Percentiles rank a stretch among this genome's conserved stretches.
phyloP scores from a whole-genome alignment of 257 asterid species.

The Rehmannia glutinosa region DNA sequence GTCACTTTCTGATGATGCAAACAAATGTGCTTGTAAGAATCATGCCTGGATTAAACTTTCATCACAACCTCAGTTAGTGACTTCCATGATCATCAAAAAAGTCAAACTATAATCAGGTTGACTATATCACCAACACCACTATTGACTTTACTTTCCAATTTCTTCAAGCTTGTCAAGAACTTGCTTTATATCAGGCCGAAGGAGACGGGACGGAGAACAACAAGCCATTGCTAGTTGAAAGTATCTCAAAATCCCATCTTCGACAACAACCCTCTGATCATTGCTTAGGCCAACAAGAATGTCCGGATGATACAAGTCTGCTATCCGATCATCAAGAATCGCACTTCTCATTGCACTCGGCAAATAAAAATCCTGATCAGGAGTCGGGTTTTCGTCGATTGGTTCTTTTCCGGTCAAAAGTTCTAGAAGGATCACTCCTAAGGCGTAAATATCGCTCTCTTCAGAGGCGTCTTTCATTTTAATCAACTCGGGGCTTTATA shows the following conservation, averaged over 20 bases:
- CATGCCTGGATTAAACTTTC: background rate
- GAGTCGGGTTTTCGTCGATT: constrained; percentile 36
- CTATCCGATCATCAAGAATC: constrained; percentile 59
- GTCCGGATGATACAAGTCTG: constrained; percentile 54
- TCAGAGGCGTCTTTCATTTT: constrained; percentile 68
- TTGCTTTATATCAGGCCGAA: constrained; percentile 57
- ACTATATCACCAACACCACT: background rate
- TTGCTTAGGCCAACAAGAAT: constrained; percentile 46
- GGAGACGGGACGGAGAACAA: constrained; percentile 66
- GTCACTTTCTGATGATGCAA: constrained; percentile 11
- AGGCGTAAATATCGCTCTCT: constrained; percentile 70
- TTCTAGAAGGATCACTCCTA: constrained; percentile 73
- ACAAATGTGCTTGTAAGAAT: too few relatives aligned
- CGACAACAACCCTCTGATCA: constrained; percentile 29
- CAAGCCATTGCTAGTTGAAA: constrained; percentile 82
- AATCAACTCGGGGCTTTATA: constrained; percentile 82
- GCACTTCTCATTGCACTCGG: constrained; percentile 61
- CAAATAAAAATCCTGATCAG: constrained; percentile 53
- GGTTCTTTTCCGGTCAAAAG: constrained; percentile 71
- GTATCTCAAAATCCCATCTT: constrained; percentile 43
- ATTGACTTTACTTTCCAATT: constrained; percentile 33
- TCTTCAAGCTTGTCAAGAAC: constrained; percentile 71
- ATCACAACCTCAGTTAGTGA: constrained; percentile 8
- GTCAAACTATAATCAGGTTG: background rate
- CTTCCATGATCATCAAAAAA: constrained; percentile 13